phyloP scores from a whole-genome alignment of 139 green algal genomes.

The Picochlorum sp. region DNA sequence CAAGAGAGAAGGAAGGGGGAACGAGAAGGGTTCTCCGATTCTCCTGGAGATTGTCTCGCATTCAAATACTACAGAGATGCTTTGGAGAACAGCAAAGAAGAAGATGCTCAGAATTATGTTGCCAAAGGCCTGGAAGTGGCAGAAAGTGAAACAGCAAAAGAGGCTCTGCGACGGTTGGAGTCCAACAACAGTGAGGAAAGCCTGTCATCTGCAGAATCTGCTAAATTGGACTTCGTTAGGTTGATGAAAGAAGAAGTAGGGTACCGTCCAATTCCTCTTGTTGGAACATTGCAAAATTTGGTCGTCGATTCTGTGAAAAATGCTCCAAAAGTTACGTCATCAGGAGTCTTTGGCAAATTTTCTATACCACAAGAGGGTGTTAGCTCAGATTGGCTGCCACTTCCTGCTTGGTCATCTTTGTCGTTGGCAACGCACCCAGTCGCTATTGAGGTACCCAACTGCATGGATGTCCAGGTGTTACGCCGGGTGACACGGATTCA shows the following conservation, averaged over 20 bases:
- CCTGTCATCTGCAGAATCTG: neutral
- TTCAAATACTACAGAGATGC: conserved; percentile 78
- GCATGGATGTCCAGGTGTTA: conserved; percentile 28
- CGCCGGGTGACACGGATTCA: conserved; percentile 26
- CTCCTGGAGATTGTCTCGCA: conserved; percentile 62
- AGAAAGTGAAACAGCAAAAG: conserved; percentile 29
- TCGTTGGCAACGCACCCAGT: conserved; percentile 44
- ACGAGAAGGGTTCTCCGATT: conserved; percentile 49
- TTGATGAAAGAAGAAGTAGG: conserved; percentile 59
- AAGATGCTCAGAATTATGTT: conserved; percentile 33
- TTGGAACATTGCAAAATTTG: conserved; percentile 20
- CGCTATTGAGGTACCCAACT: conserved; percentile 49
- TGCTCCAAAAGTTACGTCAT: conserved; percentile 37
- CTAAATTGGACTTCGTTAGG: conserved; percentile 38
- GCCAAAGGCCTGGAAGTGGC: conserved; percentile 40
- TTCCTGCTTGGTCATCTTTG: conserved; percentile 64
- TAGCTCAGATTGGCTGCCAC: conserved; percentile 20
- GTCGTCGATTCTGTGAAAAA: conserved; percentile 24
- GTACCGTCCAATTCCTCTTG: conserved; percentile 39
- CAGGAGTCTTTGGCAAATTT: conserved; percentile 56
- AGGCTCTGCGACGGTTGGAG: conserved; percentile 35
- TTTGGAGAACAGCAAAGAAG: conserved; percentile 42
- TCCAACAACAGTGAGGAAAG: conserved; percentile 4
- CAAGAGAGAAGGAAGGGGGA: conserved; percentile 48
- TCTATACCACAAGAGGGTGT: conserved; percentile 8